Evolutionary conservation across 305 asterid species (phyloP), one percentile per base, ranked within the genome.

Genomic region (Plantago rigida): DNA sequence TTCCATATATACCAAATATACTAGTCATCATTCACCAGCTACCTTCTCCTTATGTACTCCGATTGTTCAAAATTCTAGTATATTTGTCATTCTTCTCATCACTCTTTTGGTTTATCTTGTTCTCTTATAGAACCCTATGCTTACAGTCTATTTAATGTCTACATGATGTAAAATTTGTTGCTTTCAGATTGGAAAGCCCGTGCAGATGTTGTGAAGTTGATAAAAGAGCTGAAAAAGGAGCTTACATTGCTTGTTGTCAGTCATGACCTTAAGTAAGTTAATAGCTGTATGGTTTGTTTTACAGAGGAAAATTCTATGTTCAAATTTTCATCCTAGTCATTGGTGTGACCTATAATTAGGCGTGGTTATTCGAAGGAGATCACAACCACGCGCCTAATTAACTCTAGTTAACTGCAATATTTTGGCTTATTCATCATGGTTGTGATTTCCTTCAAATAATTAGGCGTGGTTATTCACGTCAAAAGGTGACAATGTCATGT

Each of bases 141-240:
- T 47, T 44, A 34, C 58, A 45, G 47, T 66, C 41, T 61, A 22
- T 17, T 53, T 19, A 34, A 69, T 54, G 13, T 15, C 19, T 60
- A 48, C 19, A 9, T 64, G 60, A 58, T 69, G 56, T 69, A 60
- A 14, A 22, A 14, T 63, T 54, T 44, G 19, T 69, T 42, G 60
- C 14, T 70, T 52, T 62, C 69, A 91, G 95, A 88, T 78, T 91
- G 95, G 98, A 91, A 84, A 78, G 98, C 96, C 54, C 84, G 95
- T 55, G 91, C 95, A 15, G 98, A 91, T 72, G 91, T 91, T 72
- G 85, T 83, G 42, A 88, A 81, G 75, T 77, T 86, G 79, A 73
- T 91, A 72, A 82, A 78, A 77, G 64, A 73, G 69, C 78, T 92
- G 75, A 92, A 88, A 86, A 77, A 84, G 71, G 93, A 88, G 73